Base-by-base conservation (phyloP, 345 rosid species). In the Isatis tinctoria region DNA sequence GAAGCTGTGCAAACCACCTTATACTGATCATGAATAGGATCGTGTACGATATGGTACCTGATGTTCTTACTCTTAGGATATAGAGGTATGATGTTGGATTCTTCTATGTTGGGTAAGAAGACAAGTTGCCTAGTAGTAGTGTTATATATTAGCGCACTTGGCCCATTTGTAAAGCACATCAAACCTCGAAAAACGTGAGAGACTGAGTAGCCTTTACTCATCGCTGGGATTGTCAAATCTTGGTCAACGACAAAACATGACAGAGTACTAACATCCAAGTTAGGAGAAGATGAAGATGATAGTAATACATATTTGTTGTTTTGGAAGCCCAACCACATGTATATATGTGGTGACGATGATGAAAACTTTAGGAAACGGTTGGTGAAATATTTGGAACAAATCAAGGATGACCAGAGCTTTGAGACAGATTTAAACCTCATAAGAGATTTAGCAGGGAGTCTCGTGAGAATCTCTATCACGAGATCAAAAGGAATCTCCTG, bases 1-100 rank as follows among this genome's bases (percentile, higher is more conserved):
- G 64, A 5, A 56, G 22, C 40, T n/a, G 8, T 73, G 49, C 71
- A 44, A 32, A 65, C 35, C 40, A 73, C 71, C 56, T 65, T 73
- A 45, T 73, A 73, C 4, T 43, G 65, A 56, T 73, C 71, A 11
- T 24, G n/a, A 56, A 73, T 13, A 1, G 39, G 36, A 3, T 65
- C 77, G 8, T 73, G 58, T 65, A 54, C 58, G 0, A 65, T 54
- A 43, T 6, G 3, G 22, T n/a, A 65, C 49, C n/a, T 16, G 58
- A 33, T 41, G 14, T 10, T 22, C 18, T 1, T 49, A n/a, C 0
- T 1, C 16, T 37, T 8, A 40, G 2, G 8, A 22, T 51, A 18
- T 27, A 5, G 11, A 51, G 0, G 43, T 13, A 51, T 12, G 54
- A 41, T 53, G 41, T 41, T 49, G 28, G 75, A 72, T 36, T 41